Percentiles rank a stretch among this genome's conserved stretches.
Evolutionary conservation across 139 green algal species (phyloP).

Genomic region (Auxenochlorella pyrenoidosa): DNA sequence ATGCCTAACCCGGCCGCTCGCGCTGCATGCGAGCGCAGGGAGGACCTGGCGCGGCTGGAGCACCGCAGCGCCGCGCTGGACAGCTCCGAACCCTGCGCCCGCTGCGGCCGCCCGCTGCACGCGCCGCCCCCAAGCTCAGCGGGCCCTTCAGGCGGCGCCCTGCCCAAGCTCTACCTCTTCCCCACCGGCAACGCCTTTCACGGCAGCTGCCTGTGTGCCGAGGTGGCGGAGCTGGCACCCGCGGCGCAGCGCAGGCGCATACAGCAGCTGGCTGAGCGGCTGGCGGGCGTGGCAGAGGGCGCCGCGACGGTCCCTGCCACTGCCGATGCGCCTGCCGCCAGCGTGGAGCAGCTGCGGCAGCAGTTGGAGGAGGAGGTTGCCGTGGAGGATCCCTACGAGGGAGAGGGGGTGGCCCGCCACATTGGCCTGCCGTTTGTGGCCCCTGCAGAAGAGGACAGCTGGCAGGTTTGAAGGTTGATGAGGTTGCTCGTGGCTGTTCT

Average conservation of each 20-base stretch:
- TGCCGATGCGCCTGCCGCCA: neutral
- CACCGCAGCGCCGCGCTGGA: constrained; percentile 64
- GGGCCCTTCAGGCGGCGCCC: constrained; percentile 51
- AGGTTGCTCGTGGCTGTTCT: neutral
- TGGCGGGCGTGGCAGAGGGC: constrained; percentile 18
- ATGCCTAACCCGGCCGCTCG: no score
- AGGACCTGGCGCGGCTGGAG: constrained; percentile 59
- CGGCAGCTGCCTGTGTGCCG: constrained; percentile 63
- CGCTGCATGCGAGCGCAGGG: constrained; percentile 8
- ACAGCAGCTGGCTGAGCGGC: constrained; percentile 9
- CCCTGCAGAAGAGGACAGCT: constrained; percentile 38
- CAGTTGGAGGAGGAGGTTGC: constrained; percentile 65
- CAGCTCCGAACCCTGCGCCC: constrained; percentile 61
- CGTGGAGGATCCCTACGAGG: constrained; percentile 74
- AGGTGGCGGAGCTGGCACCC: constrained; percentile 51
- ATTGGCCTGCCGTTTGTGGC: constrained; percentile 51
- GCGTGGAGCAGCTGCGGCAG: constrained; percentile 43
- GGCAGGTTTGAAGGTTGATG: constrained; percentile 29
- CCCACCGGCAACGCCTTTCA: constrained; percentile 80
- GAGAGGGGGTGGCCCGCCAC: constrained; percentile 60
- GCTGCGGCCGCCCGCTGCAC: constrained; percentile 63
- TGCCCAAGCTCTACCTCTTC: constrained; percentile 85
- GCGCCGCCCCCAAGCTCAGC: constrained; percentile 50
- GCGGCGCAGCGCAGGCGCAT: constrained; percentile 33
- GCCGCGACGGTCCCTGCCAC: neutral